A percentile compares a stretch with the other conserved stretches of the same genome.
phyloP scores from a whole-genome alignment of 2,329 filamentous ascomycete species.

The Orbilia ellipsospora region DNA sequence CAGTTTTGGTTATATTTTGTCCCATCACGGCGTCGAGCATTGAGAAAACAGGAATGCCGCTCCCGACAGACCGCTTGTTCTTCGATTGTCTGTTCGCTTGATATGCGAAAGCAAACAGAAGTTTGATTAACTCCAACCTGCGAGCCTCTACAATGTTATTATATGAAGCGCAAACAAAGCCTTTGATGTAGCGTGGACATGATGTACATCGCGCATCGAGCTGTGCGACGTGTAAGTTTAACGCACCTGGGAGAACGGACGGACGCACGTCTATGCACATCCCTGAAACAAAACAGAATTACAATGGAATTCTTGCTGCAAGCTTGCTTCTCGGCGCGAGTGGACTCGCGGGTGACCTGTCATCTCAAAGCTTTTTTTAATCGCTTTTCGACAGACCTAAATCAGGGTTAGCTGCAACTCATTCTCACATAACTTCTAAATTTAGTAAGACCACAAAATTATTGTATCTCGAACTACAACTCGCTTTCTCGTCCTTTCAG shows the following conservation, averaged over 20 bases:
- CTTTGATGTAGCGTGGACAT: constrained; percentile 37
- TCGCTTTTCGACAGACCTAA: constrained; percentile 13
- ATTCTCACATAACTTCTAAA: constrained; percentile 38
- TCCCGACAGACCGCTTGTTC: constrained; percentile 29
- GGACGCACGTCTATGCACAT: constrained; percentile 17
- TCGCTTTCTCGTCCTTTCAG: constrained; percentile 8
- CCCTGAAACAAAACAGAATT: constrained; percentile 17
- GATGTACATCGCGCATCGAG: constrained; percentile 1
- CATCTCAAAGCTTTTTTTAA: constrained; percentile 6
- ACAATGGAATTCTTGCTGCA: constrained; percentile 47
- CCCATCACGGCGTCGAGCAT: constrained; percentile 16
- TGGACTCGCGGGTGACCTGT: constrained; percentile 22
- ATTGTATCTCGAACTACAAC: constrained; percentile 6
- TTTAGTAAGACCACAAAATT: constrained; percentile 28
- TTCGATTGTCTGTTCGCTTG: constrained; percentile 27
- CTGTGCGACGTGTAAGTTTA: background rate
- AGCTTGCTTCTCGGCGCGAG: constrained; percentile 28
- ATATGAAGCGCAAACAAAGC: constrained; percentile 40
- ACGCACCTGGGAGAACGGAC: constrained; percentile 25
- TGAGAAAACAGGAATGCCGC: constrained; percentile 28
- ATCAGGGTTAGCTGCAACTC: constrained; percentile 31
- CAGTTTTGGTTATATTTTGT: constrained; percentile 23
- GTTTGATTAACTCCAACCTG: constrained; percentile 7
- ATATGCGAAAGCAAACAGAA: constrained; percentile 17
- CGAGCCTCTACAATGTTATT: constrained; percentile 27